These are phyloP conservation scores for Scleroderma bovista DNA, from an alignment of 768 basidiomycete genomes.

Conservation along the genomic window DNA sequence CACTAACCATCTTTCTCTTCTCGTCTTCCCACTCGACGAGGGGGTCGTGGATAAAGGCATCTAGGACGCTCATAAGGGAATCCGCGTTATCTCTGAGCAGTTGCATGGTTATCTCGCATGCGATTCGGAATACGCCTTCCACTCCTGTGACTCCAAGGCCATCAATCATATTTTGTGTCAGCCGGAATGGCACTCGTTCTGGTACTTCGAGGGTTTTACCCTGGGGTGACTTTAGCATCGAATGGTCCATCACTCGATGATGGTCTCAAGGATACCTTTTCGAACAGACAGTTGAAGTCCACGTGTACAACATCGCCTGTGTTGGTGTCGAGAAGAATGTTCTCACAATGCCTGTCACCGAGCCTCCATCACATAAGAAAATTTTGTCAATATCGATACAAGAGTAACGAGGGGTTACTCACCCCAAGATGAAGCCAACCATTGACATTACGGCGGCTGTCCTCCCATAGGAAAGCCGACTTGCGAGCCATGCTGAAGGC, in stretches of 20 bases:
- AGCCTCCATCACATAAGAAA: conserved; percentile 44
- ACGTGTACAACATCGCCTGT: conserved; percentile 93
- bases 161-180: conserved; percentile 90
- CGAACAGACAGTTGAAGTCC: conserved; percentile 97
- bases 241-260: neutral
- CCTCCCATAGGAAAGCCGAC: conserved; percentile 79
- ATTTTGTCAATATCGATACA: neutral
- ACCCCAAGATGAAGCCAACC: conserved; percentile 97
- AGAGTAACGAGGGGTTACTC: neutral
- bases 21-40: conserved; percentile 93
- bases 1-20: conserved; percentile 54
- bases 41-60: conserved; percentile 96
- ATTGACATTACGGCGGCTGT: conserved; percentile 98
- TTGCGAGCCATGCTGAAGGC: conserved; percentile 89
- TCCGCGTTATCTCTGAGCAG: conserved; percentile 88
- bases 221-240: conserved; percentile 22
- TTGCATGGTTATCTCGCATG: conserved; percentile 87
- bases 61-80: conserved; percentile 89
- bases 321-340: conserved; percentile 85
- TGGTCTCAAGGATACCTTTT: conserved; percentile 53
- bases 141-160: conserved; percentile 90
- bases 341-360: conserved; percentile 96
- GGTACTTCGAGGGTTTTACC: conserved; percentile 84
- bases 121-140: conserved; percentile 89
- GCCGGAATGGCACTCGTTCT: conserved; percentile 89